These are phyloP conservation scores for Brassica napus DNA, from an alignment of 345 rosid genomes.

Conservation along the genomic window DNA sequence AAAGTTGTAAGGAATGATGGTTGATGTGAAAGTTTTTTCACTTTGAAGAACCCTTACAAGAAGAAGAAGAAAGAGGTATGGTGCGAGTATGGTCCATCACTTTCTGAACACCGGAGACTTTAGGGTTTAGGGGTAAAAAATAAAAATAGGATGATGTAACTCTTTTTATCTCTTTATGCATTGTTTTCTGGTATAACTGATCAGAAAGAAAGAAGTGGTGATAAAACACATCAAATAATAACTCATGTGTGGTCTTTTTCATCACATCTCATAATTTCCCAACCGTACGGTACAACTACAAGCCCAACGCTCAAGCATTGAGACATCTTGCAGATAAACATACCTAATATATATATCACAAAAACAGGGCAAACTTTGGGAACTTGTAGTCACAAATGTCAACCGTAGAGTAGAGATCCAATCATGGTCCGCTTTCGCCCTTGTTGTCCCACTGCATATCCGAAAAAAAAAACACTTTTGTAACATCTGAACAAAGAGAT, in stretches of 20 bases:
- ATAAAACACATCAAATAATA: not conserved
- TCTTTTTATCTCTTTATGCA: slow-evolving; percentile 23
- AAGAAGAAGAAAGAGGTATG: slow-evolving; percentile 13
- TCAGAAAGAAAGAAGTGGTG: not conserved
- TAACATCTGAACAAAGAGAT: not conserved
- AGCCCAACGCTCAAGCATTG: not conserved
- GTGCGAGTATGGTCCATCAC: slow-evolving; percentile 30
- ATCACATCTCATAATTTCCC: slow-evolving; percentile 21
- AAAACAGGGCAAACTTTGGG: not conserved
- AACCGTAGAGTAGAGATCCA: slow-evolving; percentile 43
- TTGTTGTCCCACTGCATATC: slow-evolving; percentile 68
- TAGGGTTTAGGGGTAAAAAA: slow-evolving; percentile 14
- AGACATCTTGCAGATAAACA: not conserved
- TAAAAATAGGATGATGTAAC: slow-evolving; percentile 16
- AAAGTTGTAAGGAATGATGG: slow-evolving; percentile 32
- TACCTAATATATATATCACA: not conserved
- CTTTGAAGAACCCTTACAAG: slow-evolving; percentile 21
- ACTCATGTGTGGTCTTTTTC: slow-evolving; percentile 15
- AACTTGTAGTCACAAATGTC: not conserved
- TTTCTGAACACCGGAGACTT: slow-evolving; percentile 26
- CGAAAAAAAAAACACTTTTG: slow-evolving; percentile 13
- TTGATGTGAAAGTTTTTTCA: slow-evolving; percentile 30
- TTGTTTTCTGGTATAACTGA: slow-evolving; percentile 17
- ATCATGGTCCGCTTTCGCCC: slow-evolving; percentile 92
- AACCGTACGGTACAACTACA: slow-evolving; percentile 26